A percentile compares a stretch with the other conserved stretches of the same genome.
These are phyloP conservation scores for Aspergillus bertholletiae DNA, from an alignment of 495 filamentous ascomycete species.

Conservation along the genomic window DNA sequence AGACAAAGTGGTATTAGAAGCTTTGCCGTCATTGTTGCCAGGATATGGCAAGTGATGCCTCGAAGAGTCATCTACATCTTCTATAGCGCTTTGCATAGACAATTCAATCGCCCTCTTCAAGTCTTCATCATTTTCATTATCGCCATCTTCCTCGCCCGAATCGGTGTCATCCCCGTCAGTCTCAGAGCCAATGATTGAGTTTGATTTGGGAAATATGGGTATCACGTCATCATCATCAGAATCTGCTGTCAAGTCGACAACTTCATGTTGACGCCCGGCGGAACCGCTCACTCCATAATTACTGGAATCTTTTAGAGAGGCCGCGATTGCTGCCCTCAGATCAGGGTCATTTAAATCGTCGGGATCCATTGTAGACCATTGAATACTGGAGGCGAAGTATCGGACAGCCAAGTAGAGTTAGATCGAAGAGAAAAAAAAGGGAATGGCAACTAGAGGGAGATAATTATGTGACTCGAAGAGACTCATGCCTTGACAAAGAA, in stretches of 20 bases:
- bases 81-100: constrained; percentile 34
- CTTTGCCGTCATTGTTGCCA: background rate
- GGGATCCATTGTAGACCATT: too few species aligned
- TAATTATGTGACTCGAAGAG: too few species aligned
- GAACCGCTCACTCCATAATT: constrained; percentile 11
- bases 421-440: too few species aligned
- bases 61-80: background rate
- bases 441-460: too few species aligned
- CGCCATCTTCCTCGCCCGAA: background rate
- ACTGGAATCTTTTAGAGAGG: constrained; percentile 79
- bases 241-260: constrained; percentile 40
- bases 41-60: background rate
- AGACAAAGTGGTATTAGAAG: background rate
- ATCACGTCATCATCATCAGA: constrained; percentile 30
- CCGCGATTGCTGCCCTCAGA: constrained; percentile 55
- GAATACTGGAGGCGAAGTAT: too few species aligned
- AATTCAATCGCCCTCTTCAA: constrained; percentile 50
- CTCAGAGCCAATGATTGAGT: constrained; percentile 33
- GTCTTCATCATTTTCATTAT: constrained; percentile 38
- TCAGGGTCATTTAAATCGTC: constrained; percentile 18
- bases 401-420: background rate
- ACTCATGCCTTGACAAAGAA: too few species aligned
- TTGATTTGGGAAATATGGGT: constrained; percentile 30
- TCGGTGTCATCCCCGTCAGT: constrained; percentile 21
- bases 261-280: background rate